phyloP scores from a whole-genome alignment of 371 early-diverging fungal species.

The Lichtheimia corymbifera region DNA sequence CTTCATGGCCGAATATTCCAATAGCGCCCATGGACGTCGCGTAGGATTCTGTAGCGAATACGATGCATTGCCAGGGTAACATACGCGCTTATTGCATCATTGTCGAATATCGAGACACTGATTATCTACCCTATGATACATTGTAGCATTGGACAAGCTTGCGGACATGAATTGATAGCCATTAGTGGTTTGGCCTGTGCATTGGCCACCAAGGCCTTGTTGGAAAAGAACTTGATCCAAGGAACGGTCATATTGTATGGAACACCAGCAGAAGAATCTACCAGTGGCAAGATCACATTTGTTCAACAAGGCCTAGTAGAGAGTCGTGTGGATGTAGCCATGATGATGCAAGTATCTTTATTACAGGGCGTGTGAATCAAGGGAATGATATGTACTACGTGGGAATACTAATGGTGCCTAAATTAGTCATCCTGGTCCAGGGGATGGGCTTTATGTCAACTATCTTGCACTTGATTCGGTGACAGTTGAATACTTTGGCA shows the following conservation, averaged over 20 bases:
- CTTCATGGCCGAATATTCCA: conserved; percentile 61
- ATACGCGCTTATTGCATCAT: background rate
- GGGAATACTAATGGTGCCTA: background rate
- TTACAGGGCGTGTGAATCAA: background rate
- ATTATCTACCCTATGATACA: background rate
- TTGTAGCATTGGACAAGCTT: conserved; percentile 61
- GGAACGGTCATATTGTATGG: conserved; percentile 74
- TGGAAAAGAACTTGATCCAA: conserved; percentile 50
- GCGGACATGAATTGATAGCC: conserved; percentile 73
- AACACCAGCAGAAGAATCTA: conserved; percentile 79
- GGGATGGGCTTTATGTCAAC: conserved; percentile 29
- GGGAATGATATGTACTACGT: background rate
- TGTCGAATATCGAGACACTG: background rate
- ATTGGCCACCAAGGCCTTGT: conserved; percentile 53
- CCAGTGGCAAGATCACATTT: conserved; percentile 73
- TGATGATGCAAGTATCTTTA: conserved; percentile 66
- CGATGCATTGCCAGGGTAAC: conserved; percentile 66
- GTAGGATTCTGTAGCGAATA: conserved; percentile 67
- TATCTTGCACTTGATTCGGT: conserved; percentile 47
- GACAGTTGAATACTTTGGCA: conserved; percentile 63
- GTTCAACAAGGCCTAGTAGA: conserved; percentile 62
- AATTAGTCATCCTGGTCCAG: conserved; percentile 30
- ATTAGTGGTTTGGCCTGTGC: conserved; percentile 71
- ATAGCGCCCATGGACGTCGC: conserved; percentile 37
- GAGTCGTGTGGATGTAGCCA: conserved; percentile 57